Conservation (phyloP, 495 filamentous ascomycete genomes). For the Delitschia confertaspora region DNA sequence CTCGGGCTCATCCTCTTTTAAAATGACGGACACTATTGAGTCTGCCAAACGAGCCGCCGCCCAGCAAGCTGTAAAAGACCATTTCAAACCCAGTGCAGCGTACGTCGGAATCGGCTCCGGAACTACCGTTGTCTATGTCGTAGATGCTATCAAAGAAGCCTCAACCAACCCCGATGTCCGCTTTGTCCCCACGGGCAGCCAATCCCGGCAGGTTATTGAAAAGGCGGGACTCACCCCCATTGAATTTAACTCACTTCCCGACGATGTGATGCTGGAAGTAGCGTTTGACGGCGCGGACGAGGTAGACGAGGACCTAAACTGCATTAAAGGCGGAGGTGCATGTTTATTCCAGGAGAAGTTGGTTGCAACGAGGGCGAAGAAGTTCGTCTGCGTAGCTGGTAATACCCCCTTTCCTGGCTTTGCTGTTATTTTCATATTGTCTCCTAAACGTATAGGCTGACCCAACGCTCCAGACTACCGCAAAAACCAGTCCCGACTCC, state of each 20-base stretch:
- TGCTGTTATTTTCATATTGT: background rate
- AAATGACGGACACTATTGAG: conserved; percentile 48
- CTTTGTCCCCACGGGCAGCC: conserved; percentile 88
- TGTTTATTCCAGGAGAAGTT: conserved; percentile 98
- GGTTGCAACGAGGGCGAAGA: conserved; percentile 72
- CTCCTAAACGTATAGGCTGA: background rate
- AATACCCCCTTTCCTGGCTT: background rate
- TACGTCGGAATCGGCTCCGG: conserved; percentile 91
- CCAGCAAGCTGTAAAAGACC: conserved; percentile 69
- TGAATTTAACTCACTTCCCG: conserved; percentile 62
- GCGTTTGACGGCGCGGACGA: conserved; percentile 95
- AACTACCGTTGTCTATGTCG: conserved; percentile 89
- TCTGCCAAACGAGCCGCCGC: conserved; percentile 77
- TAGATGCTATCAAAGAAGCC: conserved; percentile 75
- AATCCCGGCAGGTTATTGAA: conserved; percentile 74
- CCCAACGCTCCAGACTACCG: conserved; percentile 69
- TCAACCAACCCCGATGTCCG: conserved; percentile 30
- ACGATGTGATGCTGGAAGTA: conserved; percentile 58
- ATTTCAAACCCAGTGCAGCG: conserved; percentile 62
- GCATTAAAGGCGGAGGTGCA: conserved; percentile 94
- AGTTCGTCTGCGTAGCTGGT: conserved; percentile 92
- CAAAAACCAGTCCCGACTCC: conserved; percentile 69
- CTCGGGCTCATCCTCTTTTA: conserved; percentile 5
- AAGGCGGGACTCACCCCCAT: conserved; percentile 65
- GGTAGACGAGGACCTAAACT: conserved; percentile 88